Conservation (phyloP, 2,329 filamentous ascomycete genomes). For the Aspergillus puulaauensis region DNA sequence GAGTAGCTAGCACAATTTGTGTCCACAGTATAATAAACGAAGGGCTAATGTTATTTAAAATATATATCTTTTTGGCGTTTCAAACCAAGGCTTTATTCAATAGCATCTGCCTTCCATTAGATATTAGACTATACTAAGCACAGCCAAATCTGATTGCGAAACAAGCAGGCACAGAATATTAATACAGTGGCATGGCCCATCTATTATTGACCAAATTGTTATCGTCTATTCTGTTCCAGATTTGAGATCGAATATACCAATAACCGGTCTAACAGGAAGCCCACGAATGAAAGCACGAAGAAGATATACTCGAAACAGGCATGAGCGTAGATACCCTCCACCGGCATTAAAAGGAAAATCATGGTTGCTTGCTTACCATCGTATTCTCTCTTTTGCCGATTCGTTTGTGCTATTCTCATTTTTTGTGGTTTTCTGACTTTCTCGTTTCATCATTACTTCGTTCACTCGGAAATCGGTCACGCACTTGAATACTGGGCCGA, state of each 20-base stretch:
- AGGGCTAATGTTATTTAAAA: too few relatives aligned
- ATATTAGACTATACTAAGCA: not conserved
- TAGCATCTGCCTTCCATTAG: not conserved
- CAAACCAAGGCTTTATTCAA: not conserved
- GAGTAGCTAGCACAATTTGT: not conserved
- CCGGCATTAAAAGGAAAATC: not conserved
- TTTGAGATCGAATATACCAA: not conserved
- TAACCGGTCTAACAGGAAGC: not conserved
- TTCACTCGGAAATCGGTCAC: not conserved
- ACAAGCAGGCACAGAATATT: not conserved
- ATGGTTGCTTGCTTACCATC: not conserved
- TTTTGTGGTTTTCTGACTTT: not conserved
- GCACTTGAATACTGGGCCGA: constrained; percentile 6
- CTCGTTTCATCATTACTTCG: not conserved
- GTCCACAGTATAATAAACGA: too few relatives aligned
- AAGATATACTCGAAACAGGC: not conserved
- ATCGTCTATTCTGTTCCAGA: not conserved
- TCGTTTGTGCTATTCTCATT: not conserved
- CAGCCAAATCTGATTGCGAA: not conserved
- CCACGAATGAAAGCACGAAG: not conserved
- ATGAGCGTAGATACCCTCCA: not conserved
- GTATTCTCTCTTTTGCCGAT: not conserved
- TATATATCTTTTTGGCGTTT: too few relatives aligned
- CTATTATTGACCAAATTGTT: not conserved
- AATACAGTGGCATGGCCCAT: not conserved